These are phyloP conservation scores for Priceomyces haplophilus DNA, from an alignment of 805 yeast species.

Conservation along the genomic window DNA sequence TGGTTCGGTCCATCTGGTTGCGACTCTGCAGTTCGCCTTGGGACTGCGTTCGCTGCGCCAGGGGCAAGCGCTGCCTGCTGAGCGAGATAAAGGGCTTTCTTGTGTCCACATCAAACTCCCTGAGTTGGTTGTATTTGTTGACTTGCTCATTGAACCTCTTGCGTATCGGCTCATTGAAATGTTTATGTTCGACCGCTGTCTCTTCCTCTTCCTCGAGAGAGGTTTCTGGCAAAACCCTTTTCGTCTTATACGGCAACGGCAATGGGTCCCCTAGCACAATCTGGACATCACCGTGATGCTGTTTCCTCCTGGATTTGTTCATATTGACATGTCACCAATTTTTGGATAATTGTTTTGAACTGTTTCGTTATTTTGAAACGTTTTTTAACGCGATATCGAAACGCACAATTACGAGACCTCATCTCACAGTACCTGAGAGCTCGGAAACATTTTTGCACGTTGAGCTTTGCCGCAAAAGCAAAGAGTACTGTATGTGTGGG, in stretches of 20 bases:
- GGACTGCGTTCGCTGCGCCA: neutral
- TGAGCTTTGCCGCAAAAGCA: too few species aligned
- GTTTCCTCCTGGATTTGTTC: conserved; percentile 7
- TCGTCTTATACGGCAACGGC: conserved; percentile 31
- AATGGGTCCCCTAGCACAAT: conserved; percentile 32
- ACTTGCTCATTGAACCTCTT: conserved; percentile 1
- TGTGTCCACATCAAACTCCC: neutral
- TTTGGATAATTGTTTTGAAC: neutral
- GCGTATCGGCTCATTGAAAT: conserved; percentile 7
- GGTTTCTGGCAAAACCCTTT: conserved; percentile 1
- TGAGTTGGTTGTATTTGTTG: neutral
- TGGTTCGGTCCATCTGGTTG: neutral
- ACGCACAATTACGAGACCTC: conserved; percentile 1
- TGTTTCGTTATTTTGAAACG: conserved; percentile 4
- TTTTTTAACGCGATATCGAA: conserved; percentile 4
- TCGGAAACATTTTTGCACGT: neutral
- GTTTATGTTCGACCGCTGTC: conserved; percentile 10
- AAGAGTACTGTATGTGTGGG: conserved; percentile 51
- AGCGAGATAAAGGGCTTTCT: neutral
- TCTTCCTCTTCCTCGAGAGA: conserved; percentile 10
- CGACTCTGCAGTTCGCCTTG: neutral
- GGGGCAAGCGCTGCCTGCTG: neutral
- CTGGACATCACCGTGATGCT: conserved; percentile 7
- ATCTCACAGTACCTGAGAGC: conserved; percentile 2
- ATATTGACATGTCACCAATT: conserved; percentile 8